These are phyloP conservation scores for Orychophragmus violaceus DNA, from an alignment of 345 rosid species.

Conservation along the genomic window DNA sequence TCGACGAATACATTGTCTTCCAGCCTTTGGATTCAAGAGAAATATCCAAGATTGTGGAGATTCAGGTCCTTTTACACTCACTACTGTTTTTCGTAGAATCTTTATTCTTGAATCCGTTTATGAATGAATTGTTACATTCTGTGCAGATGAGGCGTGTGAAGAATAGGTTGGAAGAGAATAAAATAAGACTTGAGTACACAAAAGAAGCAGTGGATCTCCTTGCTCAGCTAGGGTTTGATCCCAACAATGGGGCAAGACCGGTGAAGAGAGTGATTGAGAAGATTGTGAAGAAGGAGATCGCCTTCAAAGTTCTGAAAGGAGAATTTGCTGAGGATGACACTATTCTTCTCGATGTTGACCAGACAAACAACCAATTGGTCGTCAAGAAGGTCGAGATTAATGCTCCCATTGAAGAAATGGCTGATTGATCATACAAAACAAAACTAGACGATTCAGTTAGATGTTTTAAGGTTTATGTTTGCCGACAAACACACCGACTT, in stretches of 20 bases:
- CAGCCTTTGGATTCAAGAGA: conserved; percentile 73
- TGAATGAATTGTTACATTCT: neutral
- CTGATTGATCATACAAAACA: conserved; percentile 5
- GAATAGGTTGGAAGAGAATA: conserved; percentile 67
- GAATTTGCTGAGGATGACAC: conserved; percentile 74
- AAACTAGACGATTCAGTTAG: neutral
- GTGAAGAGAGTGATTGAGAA: conserved; percentile 91
- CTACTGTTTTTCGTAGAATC: too few species aligned
- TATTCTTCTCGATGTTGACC: conserved; percentile 34
- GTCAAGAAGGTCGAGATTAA: conserved; percentile 50
- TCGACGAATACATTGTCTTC: conserved; percentile 91
- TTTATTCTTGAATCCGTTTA: too few species aligned
- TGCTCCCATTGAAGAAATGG: conserved; percentile 43
- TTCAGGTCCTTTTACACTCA: too few species aligned
- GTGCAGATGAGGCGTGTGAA: conserved; percentile 61
- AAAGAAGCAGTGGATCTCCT: conserved; percentile 59
- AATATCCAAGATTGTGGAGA: conserved; percentile 70
- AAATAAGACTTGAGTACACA: conserved; percentile 67
- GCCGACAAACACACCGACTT: neutral
- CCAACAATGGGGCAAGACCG: conserved; percentile 82
- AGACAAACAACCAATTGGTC: conserved; percentile 40
- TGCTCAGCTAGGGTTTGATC: conserved; percentile 67
- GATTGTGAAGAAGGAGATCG: conserved; percentile 80
- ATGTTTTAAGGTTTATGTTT: neutral
- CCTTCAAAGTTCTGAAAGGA: conserved; percentile 67